Evolutionary conservation across 345 rosid species (phyloP).

Genomic region (Physaria fendleri): DNA sequence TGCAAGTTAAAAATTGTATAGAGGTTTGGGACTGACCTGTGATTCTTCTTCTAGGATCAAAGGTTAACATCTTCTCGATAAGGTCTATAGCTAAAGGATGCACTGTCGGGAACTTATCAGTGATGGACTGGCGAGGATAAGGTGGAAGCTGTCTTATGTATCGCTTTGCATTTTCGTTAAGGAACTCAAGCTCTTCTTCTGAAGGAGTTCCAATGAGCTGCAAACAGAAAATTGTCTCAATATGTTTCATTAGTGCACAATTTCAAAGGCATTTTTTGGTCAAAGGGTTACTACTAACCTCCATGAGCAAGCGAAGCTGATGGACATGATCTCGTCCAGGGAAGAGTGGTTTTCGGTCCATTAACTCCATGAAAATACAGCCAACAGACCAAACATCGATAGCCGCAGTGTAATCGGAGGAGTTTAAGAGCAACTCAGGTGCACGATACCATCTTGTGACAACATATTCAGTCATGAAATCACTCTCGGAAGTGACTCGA

Average conservation of each 20-base stretch:
- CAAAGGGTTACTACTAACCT: conserved; percentile 47
- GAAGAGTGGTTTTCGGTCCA: conserved; percentile 93
- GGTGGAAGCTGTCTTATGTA: conserved; percentile 75
- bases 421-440: conserved; percentile 89
- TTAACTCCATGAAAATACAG: conserved; percentile 95
- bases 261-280: not conserved
- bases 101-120: conserved; percentile 79
- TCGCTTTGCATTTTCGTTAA: conserved; percentile 94
- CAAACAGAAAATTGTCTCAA: conserved; percentile 18
- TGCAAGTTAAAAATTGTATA: not conserved
- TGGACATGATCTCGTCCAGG: conserved; percentile 96
- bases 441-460: conserved; percentile 99
- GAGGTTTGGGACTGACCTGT: conserved; percentile 51
- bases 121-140: conserved; percentile 71
- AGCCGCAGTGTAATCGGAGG: conserved; percentile 92
- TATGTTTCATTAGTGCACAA: not conserved
- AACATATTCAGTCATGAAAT: conserved; percentile 98
- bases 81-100: conserved; percentile 88
- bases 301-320: conserved; percentile 90
- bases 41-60: conserved; percentile 88
- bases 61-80: conserved; percentile 92
- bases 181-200: conserved; percentile 80
- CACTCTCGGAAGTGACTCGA: conserved; percentile 91
- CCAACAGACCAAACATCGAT: conserved; percentile 99
- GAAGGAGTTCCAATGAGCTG: conserved; percentile 98